Evolutionary conservation across 1,284 basidiomycete genomes (phyloP).

Genomic region (Phlebopus sp.): DNA sequence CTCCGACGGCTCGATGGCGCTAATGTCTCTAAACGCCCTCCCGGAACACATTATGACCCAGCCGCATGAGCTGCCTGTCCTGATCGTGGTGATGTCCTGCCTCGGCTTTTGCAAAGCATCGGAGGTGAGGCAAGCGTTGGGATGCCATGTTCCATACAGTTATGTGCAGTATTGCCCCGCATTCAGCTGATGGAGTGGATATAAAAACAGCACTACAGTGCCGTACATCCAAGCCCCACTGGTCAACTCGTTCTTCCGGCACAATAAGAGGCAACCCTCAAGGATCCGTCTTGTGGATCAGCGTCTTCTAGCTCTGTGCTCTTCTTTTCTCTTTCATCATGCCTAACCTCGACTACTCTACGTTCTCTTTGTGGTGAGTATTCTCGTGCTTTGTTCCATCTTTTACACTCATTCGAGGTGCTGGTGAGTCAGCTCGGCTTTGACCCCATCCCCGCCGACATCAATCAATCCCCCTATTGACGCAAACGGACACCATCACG

Average conservation of each 20-base stretch:
- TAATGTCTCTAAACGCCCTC: slow-evolving; percentile 21
- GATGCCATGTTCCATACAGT: slow-evolving; percentile 27
- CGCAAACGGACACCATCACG: slow-evolving; percentile 24
- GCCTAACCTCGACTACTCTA: slow-evolving; percentile 29
- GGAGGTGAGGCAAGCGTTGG: slow-evolving; percentile 30
- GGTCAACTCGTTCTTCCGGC: slow-evolving; percentile 20
- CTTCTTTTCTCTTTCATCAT: slow-evolving; percentile 10
- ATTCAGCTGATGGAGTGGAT: slow-evolving; percentile 23
- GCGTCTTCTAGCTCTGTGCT: slow-evolving; percentile 8
- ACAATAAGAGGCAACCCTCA: slow-evolving; percentile 20
- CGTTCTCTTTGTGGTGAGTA: slow-evolving; percentile 27
- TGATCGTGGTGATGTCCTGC: slow-evolving; percentile 32
- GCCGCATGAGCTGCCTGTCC: slow-evolving; percentile 30
- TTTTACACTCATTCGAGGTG: slow-evolving; percentile 4
- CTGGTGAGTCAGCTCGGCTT: slow-evolving; percentile 18
- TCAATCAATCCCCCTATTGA: slow-evolving; percentile 27
- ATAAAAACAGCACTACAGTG: slow-evolving; percentile 28
- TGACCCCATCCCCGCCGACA: slow-evolving; percentile 27
- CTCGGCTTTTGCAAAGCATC: slow-evolving; percentile 33
- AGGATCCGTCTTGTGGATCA: slow-evolving; percentile 9
- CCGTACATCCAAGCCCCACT: slow-evolving; percentile 27
- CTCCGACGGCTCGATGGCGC: slow-evolving; percentile 26
- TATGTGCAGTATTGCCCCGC: slow-evolving; percentile 23
- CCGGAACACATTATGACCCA: slow-evolving; percentile 26
- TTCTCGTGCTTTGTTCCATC: neutral